A percentile compares a stretch with the other conserved stretches of the same genome.
Conservation (phyloP, 2,329 filamentous ascomycete genomes). For the Cercospora canescens region DNA sequence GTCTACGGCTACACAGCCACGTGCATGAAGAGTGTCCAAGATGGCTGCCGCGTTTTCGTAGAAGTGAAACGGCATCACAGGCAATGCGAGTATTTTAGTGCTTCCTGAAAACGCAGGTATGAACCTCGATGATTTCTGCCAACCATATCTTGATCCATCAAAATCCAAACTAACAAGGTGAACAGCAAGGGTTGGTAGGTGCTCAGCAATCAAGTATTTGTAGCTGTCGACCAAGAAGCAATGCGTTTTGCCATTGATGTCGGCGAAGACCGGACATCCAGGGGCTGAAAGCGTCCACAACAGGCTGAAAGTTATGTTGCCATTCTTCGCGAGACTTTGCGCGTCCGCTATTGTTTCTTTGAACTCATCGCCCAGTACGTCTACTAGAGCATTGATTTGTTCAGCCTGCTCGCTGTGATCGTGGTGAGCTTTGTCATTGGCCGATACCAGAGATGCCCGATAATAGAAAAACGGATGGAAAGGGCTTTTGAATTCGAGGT, state of each 20-base stretch:
- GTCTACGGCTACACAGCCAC: conserved; percentile 7
- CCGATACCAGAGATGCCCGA: conserved; percentile 13
- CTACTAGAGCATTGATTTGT: conserved; percentile 13
- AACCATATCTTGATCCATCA: conserved; percentile 18
- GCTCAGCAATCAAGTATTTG: conserved; percentile 18
- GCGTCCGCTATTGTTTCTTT: conserved; percentile 6
- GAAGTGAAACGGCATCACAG: conserved; percentile 15
- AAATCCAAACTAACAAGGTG: conserved; percentile 15
- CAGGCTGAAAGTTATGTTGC: conserved; percentile 20
- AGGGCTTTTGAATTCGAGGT: conserved; percentile 17
- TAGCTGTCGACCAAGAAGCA: conserved; percentile 15
- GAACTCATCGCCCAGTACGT: conserved; percentile 13
- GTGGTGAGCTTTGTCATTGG: conserved; percentile 7
- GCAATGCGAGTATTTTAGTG: conserved; percentile 9
- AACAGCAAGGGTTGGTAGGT: conserved; percentile 8
- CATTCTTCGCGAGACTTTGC: conserved; percentile 15
- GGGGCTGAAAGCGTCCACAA: conserved; percentile 24
- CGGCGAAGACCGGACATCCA: conserved; percentile 14
- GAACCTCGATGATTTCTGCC: conserved; percentile 10
- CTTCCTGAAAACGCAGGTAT: conserved; percentile 13
- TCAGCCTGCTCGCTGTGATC: conserved; percentile 6
- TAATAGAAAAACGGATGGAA: conserved; percentile 21
- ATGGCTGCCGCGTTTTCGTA: not conserved
- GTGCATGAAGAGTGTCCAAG: conserved; percentile 2
- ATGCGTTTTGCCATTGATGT: conserved; percentile 12